These are phyloP conservation scores for Saccharomycodes ludwigii DNA, from an alignment of 805 yeast genomes.

Conservation along the genomic window DNA sequence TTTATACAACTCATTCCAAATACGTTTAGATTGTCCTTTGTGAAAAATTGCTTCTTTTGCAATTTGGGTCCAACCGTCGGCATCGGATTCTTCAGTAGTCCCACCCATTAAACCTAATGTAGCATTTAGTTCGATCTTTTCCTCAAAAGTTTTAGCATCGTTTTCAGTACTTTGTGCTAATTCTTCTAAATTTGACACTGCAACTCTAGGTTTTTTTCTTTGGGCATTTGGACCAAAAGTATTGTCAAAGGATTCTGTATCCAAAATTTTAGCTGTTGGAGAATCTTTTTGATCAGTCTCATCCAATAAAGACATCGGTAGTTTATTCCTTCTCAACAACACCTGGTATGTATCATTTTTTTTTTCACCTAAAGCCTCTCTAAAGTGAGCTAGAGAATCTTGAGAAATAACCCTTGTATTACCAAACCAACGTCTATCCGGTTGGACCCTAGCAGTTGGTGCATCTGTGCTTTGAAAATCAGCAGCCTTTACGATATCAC, in stretches of 20 bases:
- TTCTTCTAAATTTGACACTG: conserved; percentile 69
- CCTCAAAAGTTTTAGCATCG: conserved; percentile 52
- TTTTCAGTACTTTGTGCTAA: conserved; percentile 46
- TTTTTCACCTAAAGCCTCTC: conserved; percentile 86
- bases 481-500: conserved; percentile 82
- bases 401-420: conserved; percentile 96
- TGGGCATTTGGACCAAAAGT: conserved; percentile 95
- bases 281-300: conserved; percentile 70
- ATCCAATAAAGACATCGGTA: conserved; percentile 90
- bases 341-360: conserved; percentile 78
- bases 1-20: conserved; percentile 95
- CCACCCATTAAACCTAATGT: conserved; percentile 76
- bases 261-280: conserved; percentile 70
- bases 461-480: conserved; percentile 75
- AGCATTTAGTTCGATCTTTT: conserved; percentile 61
- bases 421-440: conserved; percentile 96
- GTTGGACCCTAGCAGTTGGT: conserved; percentile 89
- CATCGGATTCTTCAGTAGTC: conserved; percentile 31
- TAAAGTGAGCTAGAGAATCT: conserved; percentile 86
- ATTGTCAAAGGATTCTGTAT: conserved; percentile 70
- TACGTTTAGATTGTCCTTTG: conserved; percentile 96
- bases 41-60: conserved; percentile 93
- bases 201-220: conserved; percentile 78
- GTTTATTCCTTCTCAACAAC: conserved; percentile 72
- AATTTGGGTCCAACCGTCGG: conserved; percentile 77